Base-by-base conservation (phyloP, 108 stramenopile species). In the Pseudonitzschia delicatissima region DNA sequence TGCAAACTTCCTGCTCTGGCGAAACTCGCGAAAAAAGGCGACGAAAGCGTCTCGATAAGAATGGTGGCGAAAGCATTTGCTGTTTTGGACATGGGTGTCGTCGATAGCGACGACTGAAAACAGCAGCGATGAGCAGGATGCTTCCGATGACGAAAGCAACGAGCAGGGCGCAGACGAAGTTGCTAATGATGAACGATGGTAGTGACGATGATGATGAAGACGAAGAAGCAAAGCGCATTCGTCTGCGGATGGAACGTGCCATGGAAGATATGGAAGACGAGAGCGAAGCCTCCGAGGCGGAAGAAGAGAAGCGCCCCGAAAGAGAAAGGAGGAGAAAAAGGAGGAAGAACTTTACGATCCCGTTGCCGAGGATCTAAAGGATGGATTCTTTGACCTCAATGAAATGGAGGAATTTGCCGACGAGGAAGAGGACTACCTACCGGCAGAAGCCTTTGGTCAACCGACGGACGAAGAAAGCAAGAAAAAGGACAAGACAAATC, bases 401-500 rank as follows among this genome's bases (percentile, higher is more conserved):
- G 97, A 98, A 68, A 97, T 97, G 96, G 96, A 97, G 67, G 86
- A 75, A 18, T 96, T 90, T 67, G 95, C 95, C 5, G 96, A 97
- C 57, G 95, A 97, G 71, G 93, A 92, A 73, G 93, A 94, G 71
- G 90, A 88, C 29, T 81, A 78, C 61, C 70, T 90, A 1, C 87
- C 87, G 1, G 83, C 84, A 25, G 82, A 84, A 42, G 82, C 82
- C n/a, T 85, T 68, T 69, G 90, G 82, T 31, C 47, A 80, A 57
- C 71, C 74, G 13, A 63, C 71, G 20, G 73, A 88, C 13, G 64
- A 53, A 9, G 68, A 67, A 9, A 74, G 83, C 48, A 55, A 55
- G 23, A 77, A 68, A 39, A n/a, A 26, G 7, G 27, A 50, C 12
- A 28, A 47, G 33, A 31, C 57, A 33, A 66, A 72, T 15, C 76